phyloP scores from a whole-genome alignment of 257 asterid species.

The Jacaranda copaia region DNA sequence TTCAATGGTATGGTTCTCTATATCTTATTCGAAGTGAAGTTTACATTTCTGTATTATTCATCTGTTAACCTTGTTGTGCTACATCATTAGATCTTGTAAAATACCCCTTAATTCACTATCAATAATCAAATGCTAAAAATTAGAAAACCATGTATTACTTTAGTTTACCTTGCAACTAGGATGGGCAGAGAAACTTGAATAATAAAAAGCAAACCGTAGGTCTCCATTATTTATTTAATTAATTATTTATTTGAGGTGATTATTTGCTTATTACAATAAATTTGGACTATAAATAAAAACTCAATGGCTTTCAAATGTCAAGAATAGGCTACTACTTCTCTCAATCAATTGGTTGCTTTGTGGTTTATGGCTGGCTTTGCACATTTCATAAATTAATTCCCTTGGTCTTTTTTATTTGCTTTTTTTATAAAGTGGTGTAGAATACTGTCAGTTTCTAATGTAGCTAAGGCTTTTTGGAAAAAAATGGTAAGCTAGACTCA shows the following conservation, averaged over 20 bases:
- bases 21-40: slow-evolving; percentile 1
- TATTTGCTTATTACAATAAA: background rate
- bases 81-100: background rate
- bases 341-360: slow-evolving; percentile 9
- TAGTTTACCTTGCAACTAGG: slow-evolving; percentile 1
- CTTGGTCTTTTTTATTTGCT: background rate
- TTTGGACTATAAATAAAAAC: slow-evolving; percentile 1
- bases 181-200: background rate
- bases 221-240: background rate
- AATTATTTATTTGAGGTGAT: background rate
- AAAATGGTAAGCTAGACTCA: background rate
- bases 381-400: slow-evolving; percentile 19
- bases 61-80: slow-evolving; percentile 13
- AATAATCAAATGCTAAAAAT: background rate
- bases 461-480: slow-evolving; percentile 10
- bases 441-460: background rate
- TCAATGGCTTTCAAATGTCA: slow-evolving; percentile 6
- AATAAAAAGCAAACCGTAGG: background rate
- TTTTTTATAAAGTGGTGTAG: background rate
- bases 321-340: background rate
- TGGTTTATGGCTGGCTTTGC: slow-evolving; percentile 1
- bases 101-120: background rate
- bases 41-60: background rate
- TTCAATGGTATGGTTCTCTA: slow-evolving; percentile 81
- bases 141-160: background rate